These are phyloP conservation scores for Chlorencoelia australis DNA, from an alignment of 2,329 filamentous ascomycete species.

Conservation along the genomic window DNA sequence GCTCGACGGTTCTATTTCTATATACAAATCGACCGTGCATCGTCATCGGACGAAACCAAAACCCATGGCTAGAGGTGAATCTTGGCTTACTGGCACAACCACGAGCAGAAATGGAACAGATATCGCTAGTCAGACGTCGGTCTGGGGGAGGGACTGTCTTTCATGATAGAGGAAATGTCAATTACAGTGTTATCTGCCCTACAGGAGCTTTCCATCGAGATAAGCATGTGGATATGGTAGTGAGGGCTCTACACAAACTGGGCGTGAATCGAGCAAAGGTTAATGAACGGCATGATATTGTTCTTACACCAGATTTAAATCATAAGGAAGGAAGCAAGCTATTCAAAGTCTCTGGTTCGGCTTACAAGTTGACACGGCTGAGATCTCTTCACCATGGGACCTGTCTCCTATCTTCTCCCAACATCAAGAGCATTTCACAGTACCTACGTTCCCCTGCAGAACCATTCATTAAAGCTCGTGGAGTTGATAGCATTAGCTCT, in stretches of 20 bases:
- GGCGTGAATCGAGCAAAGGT: conserved; percentile 55
- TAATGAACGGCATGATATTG: conserved; percentile 89
- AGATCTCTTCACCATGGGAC: conserved; percentile 90
- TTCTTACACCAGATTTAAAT: conserved; percentile 43
- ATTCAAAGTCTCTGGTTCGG: conserved; percentile 84
- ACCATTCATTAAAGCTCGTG: conserved; percentile 66
- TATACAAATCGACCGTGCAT: conserved; percentile 84
- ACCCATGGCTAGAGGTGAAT: conserved; percentile 90
- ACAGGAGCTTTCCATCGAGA: conserved; percentile 68
- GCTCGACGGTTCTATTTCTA: conserved; percentile 72
- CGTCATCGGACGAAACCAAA: conserved; percentile 92
- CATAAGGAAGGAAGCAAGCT: conserved; percentile 24
- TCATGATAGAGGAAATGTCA: conserved; percentile 86
- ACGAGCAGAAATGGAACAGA: conserved; percentile 2
- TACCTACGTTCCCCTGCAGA: conserved; percentile 72
- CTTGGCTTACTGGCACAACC: conserved; percentile 45
- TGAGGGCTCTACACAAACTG: conserved; percentile 60
- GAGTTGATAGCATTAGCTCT: conserved; percentile 85
- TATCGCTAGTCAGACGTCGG: conserved; percentile 63
- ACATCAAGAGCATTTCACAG: conserved; percentile 57
- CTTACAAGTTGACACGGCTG: conserved; percentile 79
- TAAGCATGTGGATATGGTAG: conserved; percentile 87
- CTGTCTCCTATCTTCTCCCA: conserved; percentile 68
- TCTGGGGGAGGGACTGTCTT: conserved; percentile 91
- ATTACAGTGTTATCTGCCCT: conserved; percentile 87